Evolutionary conservation across 495 filamentous ascomycete genomes (phyloP), one percentile per base, ranked within the genome.

Genomic region (Tricharina praecox): DNA sequence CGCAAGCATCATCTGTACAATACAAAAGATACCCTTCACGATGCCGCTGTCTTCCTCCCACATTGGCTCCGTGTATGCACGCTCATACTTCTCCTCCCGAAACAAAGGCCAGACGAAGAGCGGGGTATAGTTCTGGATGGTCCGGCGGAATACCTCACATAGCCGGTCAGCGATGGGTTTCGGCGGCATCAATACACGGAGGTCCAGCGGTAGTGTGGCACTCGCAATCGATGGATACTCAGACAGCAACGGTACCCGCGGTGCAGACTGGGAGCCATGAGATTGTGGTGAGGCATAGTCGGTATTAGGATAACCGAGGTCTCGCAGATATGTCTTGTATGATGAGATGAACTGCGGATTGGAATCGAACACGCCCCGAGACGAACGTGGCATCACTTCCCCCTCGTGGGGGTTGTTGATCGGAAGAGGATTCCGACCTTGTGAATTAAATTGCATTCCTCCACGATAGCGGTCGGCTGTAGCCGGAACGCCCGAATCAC

Each of bases 21-120:
- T 48, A 49, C 58, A 61, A 44, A 61, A 61, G 23, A 61, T 50
- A 35, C 48, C 39, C 35, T 53, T 57, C 19, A 61, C 58, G 8
- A 50, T 43, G 7, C 56, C 58, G 13, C 21, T 23, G 37, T 61
- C 58, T 7, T 30, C 21, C 30, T 61, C 58, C 58, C 58, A 61
- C 35, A 61, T 54, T 11, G 58, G 58, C 16, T 39, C 28, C 18
- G 28, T 23, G 53, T 54, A 61, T 13, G 58, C 58, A 37, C 53
- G 48, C 18, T 54, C 50, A 19, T 58, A 61, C 23, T 54, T 57
- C 9, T 48, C 48, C 34, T 61, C 50, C 19, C 61, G 28, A 43
- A 23, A 26, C 7, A 36, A 30, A 24, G 57, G 53, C 58, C 58
- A 61, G 42, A 55, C 54, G 41, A 61, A 61, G 13, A 60, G 53